Conservation (phyloP, 1,139 yeast genomes). For the Protomyces inouyei region DNA sequence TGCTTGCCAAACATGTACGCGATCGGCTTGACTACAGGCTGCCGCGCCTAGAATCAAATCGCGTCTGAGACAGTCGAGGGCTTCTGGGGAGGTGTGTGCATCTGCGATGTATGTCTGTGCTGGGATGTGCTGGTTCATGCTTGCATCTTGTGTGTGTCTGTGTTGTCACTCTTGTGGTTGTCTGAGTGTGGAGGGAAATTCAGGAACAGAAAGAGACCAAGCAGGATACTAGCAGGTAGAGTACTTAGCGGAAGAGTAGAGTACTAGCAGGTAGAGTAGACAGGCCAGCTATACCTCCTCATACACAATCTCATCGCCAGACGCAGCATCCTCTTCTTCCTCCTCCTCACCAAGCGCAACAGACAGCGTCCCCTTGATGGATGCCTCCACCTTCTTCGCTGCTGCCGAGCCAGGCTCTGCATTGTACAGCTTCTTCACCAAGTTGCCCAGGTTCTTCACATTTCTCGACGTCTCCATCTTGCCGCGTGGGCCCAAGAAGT, state of each 20-base stretch:
- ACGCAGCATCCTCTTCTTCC: neutral
- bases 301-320: neutral
- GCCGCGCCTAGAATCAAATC: slow-evolving; percentile 13
- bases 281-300: neutral
- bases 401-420: slow-evolving; percentile 21
- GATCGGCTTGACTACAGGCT: slow-evolving; percentile 1
- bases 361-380: slow-evolving; percentile 18
- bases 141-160: neutral
- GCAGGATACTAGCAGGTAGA: too few relatives aligned
- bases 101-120: slow-evolving; percentile 16
- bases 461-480: slow-evolving; percentile 17
- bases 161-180: too few relatives aligned
- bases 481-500: slow-evolving; percentile 23
- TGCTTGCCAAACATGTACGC: slow-evolving; percentile 19
- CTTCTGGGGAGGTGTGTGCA: slow-evolving; percentile 3
- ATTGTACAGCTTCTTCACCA: slow-evolving; percentile 11
- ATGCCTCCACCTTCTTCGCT: neutral
- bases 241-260: too few relatives aligned
- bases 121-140: neutral
- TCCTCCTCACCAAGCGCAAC: slow-evolving; percentile 25
- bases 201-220: too few relatives aligned
- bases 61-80: slow-evolving; percentile 14
- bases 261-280: too few relatives aligned
- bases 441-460: neutral
- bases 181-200: too few relatives aligned